These are phyloP conservation scores for Clonostachys sp. DNA, from an alignment of 2,329 filamentous ascomycete genomes.

Conservation along the genomic window DNA sequence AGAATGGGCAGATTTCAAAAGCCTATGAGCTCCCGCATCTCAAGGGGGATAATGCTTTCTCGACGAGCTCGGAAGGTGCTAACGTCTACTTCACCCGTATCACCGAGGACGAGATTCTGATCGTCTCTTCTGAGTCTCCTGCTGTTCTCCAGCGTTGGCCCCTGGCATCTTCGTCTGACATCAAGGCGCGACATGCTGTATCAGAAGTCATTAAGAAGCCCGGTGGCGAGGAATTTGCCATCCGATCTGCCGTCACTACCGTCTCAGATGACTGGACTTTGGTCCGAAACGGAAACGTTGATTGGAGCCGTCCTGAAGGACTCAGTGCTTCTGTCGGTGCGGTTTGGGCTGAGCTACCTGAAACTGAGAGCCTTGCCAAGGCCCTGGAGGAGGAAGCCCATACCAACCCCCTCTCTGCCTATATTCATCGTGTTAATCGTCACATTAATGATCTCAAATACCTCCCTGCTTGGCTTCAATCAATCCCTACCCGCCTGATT, in stretches of 20 bases:
- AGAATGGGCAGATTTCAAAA: slow-evolving; percentile 64
- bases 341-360: slow-evolving; percentile 72
- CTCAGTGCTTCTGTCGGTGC: slow-evolving; percentile 77
- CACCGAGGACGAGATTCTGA: slow-evolving; percentile 66
- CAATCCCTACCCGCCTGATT: slow-evolving; percentile 64
- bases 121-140: slow-evolving; percentile 74
- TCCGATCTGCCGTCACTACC: slow-evolving; percentile 69
- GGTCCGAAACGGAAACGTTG: slow-evolving; percentile 73
- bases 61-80: slow-evolving; percentile 69
- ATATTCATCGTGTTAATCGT: slow-evolving; percentile 78
- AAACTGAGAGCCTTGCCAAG: slow-evolving; percentile 69
- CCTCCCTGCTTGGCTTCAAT: slow-evolving; percentile 68
- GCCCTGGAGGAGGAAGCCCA: slow-evolving; percentile 84
- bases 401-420: slow-evolving; percentile 75
- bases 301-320: slow-evolving; percentile 80
- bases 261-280: slow-evolving; percentile 74
- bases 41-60: slow-evolving; percentile 68
- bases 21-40: slow-evolving; percentile 75
- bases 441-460: slow-evolving; percentile 75
- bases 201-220: slow-evolving; percentile 77
- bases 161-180: slow-evolving; percentile 35
- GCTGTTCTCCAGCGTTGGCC: slow-evolving; percentile 73
- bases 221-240: slow-evolving; percentile 63
- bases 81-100: slow-evolving; percentile 88
- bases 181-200: slow-evolving; percentile 59